Evolutionary conservation across 306 rosid species (phyloP).

Genomic region (Leucaena leucocephala): DNA sequence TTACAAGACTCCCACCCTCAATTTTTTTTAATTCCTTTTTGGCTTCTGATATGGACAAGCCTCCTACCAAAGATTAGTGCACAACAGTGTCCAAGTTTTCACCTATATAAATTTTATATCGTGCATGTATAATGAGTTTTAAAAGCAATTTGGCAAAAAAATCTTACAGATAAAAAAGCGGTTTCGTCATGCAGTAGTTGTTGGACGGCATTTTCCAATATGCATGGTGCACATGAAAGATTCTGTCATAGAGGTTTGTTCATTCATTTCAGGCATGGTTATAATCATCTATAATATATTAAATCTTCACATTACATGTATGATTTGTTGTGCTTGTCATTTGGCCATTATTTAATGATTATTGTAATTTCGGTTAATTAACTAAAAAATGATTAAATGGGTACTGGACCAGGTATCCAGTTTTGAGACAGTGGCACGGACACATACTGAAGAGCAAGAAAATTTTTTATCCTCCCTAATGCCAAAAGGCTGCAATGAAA

Average conservation of each 20-base stretch:
- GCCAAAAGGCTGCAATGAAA: constrained; percentile 52
- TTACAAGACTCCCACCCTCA: neutral
- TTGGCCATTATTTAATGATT: constrained; percentile 27
- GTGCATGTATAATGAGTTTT: constrained; percentile 20
- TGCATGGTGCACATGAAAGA: constrained; percentile 68
- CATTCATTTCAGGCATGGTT: constrained; percentile 22
- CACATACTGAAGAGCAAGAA: constrained; percentile 38
- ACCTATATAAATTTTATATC: constrained; percentile 15
- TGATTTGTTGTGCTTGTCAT: constrained; percentile 36
- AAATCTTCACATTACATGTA: constrained; percentile 22
- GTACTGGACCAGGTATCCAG: constrained; percentile 71
- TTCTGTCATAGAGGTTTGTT: constrained; percentile 69
- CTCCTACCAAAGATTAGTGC: neutral
- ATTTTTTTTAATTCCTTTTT: neutral
- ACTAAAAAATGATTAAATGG: constrained; percentile 21
- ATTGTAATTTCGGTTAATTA: constrained; percentile 31
- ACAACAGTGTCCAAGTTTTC: constrained; percentile 1
- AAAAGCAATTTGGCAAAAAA: constrained; percentile 12
- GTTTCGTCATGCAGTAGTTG: constrained; percentile 48
- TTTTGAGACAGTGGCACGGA: constrained; percentile 69
- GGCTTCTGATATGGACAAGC: neutral
- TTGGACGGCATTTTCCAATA: constrained; percentile 84
- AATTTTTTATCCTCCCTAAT: constrained; percentile 31
- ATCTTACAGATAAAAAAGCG: constrained; percentile 57
- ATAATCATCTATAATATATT: constrained; percentile 10